Base-by-base conservation (phyloP, 1,139 yeast species). In the Nadsonia starkeyi-henricii region DNA sequence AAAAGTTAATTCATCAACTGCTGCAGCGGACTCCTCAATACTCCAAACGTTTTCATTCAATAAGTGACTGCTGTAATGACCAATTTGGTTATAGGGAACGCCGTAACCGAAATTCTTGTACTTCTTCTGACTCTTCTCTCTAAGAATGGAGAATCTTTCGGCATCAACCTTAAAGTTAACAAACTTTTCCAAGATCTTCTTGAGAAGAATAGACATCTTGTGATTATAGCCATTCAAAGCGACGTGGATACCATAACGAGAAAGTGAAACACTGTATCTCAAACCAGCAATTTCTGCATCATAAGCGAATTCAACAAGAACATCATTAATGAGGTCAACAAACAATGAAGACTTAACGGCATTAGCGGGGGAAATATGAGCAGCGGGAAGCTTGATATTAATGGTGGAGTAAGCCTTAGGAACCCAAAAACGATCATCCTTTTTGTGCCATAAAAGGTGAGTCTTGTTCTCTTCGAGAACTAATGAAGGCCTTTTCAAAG, bases 241-340 rank as follows among this genome's bases (percentile, higher is more conserved):
- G 42, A 91, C 61, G 42, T 76, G 74, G 45, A 88, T 61, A 0
- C 96, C 95, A 56, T 82, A 88, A 53, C 82, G 74, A 53, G 82
- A 76, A 48, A 77, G 69, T 42, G 71, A 65, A 43, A 89, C 71
- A 2, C 72, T 67, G 52, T 81, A 79, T 46, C 72, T 68, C 51
- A 88, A 72, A 0, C 93, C 94, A 2, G 93, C 96, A 52, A 88
- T 70, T 8, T 80, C 76, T 0, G 98, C 96, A 61, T 84, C 83
- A 58, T 91, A 91, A 5, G 86, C 79, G 49, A 77, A 69, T 57
- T 86, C 89, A 55, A 81, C 81, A 55, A 91, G 68, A 44, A 77
- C 78, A 59, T 89, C 96, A 49, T 78, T 83, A 42, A 89, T 65
- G 51, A 89, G 62, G 46, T 85, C 89, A 37, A 78, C 73, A 59